Evolutionary conservation across 2,329 filamentous ascomycete species (phyloP).

Genomic region (Geosmithia putterillii): DNA sequence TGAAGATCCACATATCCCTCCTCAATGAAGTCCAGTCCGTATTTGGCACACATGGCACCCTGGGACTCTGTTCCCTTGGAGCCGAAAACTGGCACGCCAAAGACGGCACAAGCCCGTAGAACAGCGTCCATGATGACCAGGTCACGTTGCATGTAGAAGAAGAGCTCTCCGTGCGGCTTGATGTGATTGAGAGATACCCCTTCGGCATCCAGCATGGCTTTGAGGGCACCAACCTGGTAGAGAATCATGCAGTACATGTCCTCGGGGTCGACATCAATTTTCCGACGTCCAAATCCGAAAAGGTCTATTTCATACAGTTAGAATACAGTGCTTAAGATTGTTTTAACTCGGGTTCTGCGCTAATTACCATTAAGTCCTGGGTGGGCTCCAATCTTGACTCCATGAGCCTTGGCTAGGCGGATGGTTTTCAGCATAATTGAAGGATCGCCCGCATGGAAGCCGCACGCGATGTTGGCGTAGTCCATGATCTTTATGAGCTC

Average conservation of each 20-base stretch:
- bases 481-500: constrained; percentile 50
- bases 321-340: no score
- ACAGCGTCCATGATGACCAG: constrained; percentile 1
- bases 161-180: constrained; percentile 49
- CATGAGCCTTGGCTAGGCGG: constrained; percentile 39
- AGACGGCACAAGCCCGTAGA: neutral
- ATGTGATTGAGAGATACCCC: constrained; percentile 45
- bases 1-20: constrained; percentile 3
- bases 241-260: constrained; percentile 44
- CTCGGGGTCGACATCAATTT: constrained; percentile 44
- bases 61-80: neutral
- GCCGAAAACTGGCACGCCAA: constrained; percentile 1
- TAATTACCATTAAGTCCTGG: constrained; percentile 13
- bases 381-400: constrained; percentile 47
- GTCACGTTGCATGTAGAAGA: constrained; percentile 22
- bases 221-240: constrained; percentile 52
- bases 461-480: constrained; percentile 50
- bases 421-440: constrained; percentile 53
- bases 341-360: no score
- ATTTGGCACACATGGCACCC: neutral
- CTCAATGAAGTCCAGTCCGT: constrained; percentile 1
- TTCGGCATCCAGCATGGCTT: constrained; percentile 45
- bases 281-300: constrained; percentile 50
- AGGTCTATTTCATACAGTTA: constrained; percentile 46
- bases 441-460: constrained; percentile 48